Evolutionary conservation across 179 eudicot species (phyloP).

Genomic region (Beta lomatogona): DNA sequence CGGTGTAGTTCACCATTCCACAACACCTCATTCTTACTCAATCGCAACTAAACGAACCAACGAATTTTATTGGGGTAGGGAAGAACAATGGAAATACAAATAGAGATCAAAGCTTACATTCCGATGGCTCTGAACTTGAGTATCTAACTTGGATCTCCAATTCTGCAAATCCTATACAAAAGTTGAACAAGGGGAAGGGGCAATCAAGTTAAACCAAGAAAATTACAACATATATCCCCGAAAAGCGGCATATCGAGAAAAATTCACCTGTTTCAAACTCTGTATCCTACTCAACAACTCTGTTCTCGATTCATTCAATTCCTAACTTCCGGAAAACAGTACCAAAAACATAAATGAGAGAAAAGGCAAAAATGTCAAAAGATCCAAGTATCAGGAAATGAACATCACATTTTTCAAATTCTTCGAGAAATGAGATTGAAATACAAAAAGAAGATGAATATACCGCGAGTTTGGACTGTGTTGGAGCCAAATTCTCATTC

Average conservation of each 20-base stretch:
- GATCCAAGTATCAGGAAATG: not conserved
- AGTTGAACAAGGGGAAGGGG: too few relatives aligned
- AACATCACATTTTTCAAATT: not conserved
- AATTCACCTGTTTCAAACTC: conserved; percentile 52
- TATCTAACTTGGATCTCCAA: conserved; percentile 79
- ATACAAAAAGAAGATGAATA: not conserved
- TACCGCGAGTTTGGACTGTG: conserved; percentile 48
- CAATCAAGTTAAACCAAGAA: not conserved
- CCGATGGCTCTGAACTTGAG: conserved; percentile 69
- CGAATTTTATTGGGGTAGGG: not conserved
- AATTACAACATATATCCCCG: not conserved
- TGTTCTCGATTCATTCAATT: conserved; percentile 50
- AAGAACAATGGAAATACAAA: not conserved
- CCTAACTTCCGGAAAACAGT: conserved; percentile 27
- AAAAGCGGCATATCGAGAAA: not conserved
- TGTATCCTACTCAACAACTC: conserved; percentile 56
- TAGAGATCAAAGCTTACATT: conserved; percentile 43
- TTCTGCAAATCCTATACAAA: conserved; percentile 67
- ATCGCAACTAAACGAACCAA: not conserved
- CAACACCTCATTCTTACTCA: not conserved
- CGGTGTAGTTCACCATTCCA: too few relatives aligned
- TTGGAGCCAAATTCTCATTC: conserved; percentile 43
- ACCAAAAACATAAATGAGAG: too few relatives aligned
- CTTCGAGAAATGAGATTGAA: not conserved
- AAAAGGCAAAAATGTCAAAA: not conserved